Evolutionary conservation across 768 basidiomycete genomes (phyloP).

Genomic region (Grammothele lineata): DNA sequence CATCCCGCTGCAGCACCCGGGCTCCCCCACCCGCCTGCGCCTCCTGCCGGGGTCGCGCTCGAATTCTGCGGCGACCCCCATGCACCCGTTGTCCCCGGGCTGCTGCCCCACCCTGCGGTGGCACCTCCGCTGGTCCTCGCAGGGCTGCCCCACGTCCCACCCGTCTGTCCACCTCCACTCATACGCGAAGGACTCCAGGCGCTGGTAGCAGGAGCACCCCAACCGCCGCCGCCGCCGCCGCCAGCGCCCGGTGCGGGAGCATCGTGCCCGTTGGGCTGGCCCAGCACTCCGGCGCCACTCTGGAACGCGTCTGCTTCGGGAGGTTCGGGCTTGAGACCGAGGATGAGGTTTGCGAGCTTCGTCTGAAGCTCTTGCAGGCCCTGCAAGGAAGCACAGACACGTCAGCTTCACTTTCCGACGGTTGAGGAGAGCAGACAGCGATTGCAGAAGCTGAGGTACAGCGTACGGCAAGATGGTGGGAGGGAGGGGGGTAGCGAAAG

Average conservation of each 20-base stretch:
- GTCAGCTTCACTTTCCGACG: no score
- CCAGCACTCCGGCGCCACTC: constrained; percentile 23
- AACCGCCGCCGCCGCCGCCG: constrained; percentile 4
- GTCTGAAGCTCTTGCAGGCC: constrained; percentile 75
- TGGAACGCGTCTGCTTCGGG: constrained; percentile 47
- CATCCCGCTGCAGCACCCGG: constrained; percentile 21
- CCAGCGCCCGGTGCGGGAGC: background rate
- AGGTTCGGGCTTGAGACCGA: constrained; percentile 53
- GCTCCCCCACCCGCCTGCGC: background rate
- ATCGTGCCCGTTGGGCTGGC: constrained; percentile 7
- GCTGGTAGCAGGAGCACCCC: constrained; percentile 11
- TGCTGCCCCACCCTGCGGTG: constrained; percentile 19
- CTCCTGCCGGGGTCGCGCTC: background rate
- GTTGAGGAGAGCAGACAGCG: background rate
- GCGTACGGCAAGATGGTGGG: background rate
- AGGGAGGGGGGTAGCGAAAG: background rate
- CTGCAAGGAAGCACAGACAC: constrained; percentile 36
- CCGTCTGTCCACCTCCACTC: constrained; percentile 20
- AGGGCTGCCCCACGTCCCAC: constrained; percentile 16
- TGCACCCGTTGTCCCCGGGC: background rate
- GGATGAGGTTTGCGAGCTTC: constrained; percentile 75
- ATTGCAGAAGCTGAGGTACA: background rate
- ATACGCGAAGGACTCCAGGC: constrained; percentile 27
- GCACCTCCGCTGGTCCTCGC: constrained; percentile 6
- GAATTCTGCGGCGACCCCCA: background rate